phyloP scores from a whole-genome alignment of 2,329 filamentous ascomycete genomes.

The Alternaria arborescens region DNA sequence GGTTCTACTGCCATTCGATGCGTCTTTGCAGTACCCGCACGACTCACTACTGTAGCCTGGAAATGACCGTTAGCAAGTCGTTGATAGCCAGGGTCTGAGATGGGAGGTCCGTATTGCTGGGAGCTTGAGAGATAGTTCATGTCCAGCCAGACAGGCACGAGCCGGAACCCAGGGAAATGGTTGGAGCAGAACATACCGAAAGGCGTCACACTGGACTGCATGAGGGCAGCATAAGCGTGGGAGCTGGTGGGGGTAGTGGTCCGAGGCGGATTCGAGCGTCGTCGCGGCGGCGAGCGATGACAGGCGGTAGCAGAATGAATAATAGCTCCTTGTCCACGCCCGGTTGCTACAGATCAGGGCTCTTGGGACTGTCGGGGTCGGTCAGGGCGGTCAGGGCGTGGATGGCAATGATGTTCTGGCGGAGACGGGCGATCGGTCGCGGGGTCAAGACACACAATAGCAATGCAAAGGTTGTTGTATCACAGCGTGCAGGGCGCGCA shows the following conservation, averaged over 20 bases:
- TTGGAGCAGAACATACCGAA: conserved; percentile 53
- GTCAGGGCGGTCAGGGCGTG: conserved; percentile 1
- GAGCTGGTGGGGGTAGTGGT: conserved; percentile 43
- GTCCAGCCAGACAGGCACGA: conserved; percentile 52
- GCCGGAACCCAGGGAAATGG: conserved; percentile 42
- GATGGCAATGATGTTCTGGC: conserved; percentile 7
- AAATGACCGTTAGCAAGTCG: conserved; percentile 32
- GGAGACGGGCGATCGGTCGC: conserved; percentile 29
- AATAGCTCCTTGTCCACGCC: conserved; percentile 18
- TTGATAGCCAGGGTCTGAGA: conserved; percentile 12
- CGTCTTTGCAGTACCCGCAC: conserved; percentile 62
- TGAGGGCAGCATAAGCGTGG: conserved; percentile 54
- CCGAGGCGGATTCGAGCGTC: conserved; percentile 26
- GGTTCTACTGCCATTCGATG: conserved; percentile 57
- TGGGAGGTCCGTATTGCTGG: conserved; percentile 11
- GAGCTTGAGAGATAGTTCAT: conserved; percentile 10
- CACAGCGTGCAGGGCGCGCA: conserved; percentile 20
- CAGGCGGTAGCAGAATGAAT: conserved; percentile 24
- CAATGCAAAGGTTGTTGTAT: conserved; percentile 20
- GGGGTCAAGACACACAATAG: conserved; percentile 13
- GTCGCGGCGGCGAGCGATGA: conserved; percentile 22
- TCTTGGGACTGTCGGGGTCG: conserved; percentile 3
- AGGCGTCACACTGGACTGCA: conserved; percentile 54
- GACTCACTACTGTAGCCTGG: conserved; percentile 59
- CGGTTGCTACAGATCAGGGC: neutral